phyloP scores from a whole-genome alignment of 2,329 filamentous ascomycete genomes.

The Calonectria pseudoreteaudii region DNA sequence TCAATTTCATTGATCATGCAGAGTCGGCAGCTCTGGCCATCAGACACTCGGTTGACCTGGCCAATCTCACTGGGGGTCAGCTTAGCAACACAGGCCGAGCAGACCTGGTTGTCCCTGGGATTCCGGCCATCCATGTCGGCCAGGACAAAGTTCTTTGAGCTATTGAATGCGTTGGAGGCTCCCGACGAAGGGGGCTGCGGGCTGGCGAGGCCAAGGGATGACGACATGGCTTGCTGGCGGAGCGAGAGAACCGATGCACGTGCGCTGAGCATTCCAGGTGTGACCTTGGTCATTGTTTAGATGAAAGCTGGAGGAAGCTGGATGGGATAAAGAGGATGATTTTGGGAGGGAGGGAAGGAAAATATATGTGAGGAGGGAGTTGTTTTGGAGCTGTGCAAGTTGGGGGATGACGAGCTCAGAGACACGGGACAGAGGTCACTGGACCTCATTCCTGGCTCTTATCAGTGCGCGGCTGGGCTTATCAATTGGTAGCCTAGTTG shows the following conservation, averaged over 20 bases:
- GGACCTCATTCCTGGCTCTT: slow-evolving; percentile 24
- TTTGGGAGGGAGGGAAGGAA: background rate
- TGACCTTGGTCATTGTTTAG: slow-evolving; percentile 57
- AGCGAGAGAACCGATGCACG: slow-evolving; percentile 59
- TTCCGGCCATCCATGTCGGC: slow-evolving; percentile 54
- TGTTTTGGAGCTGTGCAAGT: slow-evolving; percentile 25
- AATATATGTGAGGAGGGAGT: slow-evolving; percentile 8
- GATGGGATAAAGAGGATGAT: background rate
- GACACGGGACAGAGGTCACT: slow-evolving; percentile 32
- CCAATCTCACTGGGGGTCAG: slow-evolving; percentile 43
- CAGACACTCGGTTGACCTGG: slow-evolving; percentile 48
- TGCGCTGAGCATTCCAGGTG: slow-evolving; percentile 56
- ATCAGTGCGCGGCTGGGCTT: slow-evolving; percentile 11
- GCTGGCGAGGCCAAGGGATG: slow-evolving; percentile 38
- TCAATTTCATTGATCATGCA: slow-evolving; percentile 55
- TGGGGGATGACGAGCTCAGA: slow-evolving; percentile 33
- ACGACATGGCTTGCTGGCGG: slow-evolving; percentile 53
- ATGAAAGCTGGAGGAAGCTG: slow-evolving; percentile 25
- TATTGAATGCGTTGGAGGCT: slow-evolving; percentile 14
- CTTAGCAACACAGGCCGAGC: slow-evolving; percentile 53
- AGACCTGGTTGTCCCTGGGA: slow-evolving; percentile 49
- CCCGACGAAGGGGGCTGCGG: slow-evolving; percentile 43
- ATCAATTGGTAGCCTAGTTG: slow-evolving; percentile 3
- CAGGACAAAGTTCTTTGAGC: slow-evolving; percentile 60
- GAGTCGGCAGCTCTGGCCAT: slow-evolving; percentile 47